Conservation (phyloP, 306 rosid species). For the Albizia julibrissin region DNA sequence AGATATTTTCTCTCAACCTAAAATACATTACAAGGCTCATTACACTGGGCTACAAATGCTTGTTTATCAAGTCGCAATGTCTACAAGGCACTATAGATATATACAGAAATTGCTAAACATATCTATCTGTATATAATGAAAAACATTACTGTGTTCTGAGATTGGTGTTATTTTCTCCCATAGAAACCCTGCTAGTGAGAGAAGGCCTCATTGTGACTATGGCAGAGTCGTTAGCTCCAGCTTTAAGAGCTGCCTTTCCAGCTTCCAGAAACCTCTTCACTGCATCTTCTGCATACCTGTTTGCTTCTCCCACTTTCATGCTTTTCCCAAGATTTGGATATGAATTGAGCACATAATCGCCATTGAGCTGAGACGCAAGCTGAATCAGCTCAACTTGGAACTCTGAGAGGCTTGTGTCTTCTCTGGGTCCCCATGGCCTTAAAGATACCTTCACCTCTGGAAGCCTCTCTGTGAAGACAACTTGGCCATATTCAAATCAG, state of each 20-base stretch:
- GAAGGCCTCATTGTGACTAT: constrained; percentile 93
- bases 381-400: constrained; percentile 89
- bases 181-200: constrained; percentile 67
- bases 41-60: not conserved
- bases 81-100: not conserved
- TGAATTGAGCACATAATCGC: constrained; percentile 71
- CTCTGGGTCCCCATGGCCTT: constrained; percentile 75
- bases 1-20: not conserved
- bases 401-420: constrained; percentile 75
- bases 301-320: constrained; percentile 84
- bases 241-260: constrained; percentile 74
- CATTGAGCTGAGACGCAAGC: constrained; percentile 93
- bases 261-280: constrained; percentile 92
- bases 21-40: not conserved
- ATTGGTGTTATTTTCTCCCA: constrained; percentile 25
- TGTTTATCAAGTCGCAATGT: not conserved
- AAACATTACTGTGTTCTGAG: constrained; percentile 42
- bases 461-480: constrained; percentile 63
- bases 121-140: constrained; percentile 12
- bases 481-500: not conserved
- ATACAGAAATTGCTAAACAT: constrained; percentile 21
- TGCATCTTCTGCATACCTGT: constrained; percentile 88
- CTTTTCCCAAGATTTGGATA: constrained; percentile 78
- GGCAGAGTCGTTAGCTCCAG: constrained; percentile 89
- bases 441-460: constrained; percentile 63